These are phyloP conservation scores for Beauveria bassiana DNA, from an alignment of 2,329 filamentous ascomycete species.

Conservation along the genomic window DNA sequence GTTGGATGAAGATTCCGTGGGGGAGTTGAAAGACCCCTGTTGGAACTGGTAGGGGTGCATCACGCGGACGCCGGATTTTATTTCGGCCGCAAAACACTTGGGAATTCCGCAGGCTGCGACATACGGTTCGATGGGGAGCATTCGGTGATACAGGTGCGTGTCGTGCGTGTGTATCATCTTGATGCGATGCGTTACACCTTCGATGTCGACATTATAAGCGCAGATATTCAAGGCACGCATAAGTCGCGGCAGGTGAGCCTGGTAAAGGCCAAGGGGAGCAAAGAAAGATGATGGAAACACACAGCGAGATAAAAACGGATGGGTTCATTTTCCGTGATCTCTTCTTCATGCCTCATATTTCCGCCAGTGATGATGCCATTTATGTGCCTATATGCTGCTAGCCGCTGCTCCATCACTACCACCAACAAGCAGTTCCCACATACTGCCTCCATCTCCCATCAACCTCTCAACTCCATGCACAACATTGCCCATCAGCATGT, in stretches of 20 bases:
- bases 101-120: background rate
- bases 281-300: no score
- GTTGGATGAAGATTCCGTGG: no score
- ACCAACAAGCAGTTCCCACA: background rate
- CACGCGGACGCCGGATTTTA: background rate
- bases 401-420: background rate
- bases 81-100: background rate
- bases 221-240: no score
- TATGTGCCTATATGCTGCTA: no score
- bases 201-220: background rate
- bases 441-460: background rate
- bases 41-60: no score
- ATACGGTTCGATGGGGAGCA: background rate
- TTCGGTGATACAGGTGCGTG: background rate
- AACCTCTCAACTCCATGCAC: background rate
- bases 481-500: background rate
- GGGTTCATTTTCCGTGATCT: no score
- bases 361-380: no score
- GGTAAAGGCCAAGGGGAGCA: no score
- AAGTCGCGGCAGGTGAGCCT: no score
- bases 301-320: no score
- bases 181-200: background rate
- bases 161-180: no score
- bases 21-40: background rate
- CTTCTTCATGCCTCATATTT: no score